These are phyloP conservation scores for Lotmaria passim DNA, from an alignment of 208 protist genomes.

Conservation along the genomic window DNA sequence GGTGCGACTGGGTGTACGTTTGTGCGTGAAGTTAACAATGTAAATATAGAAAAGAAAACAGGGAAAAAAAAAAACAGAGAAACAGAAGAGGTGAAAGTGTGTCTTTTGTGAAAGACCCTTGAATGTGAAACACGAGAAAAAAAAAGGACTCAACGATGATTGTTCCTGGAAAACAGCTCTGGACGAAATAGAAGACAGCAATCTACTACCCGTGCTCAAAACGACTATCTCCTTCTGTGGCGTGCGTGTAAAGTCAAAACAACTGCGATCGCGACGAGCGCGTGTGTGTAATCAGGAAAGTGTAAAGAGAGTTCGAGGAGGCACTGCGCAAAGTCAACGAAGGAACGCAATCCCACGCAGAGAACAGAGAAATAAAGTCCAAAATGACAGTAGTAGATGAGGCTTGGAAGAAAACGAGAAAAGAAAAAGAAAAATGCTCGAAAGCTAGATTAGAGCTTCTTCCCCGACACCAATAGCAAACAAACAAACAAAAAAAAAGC, in stretches of 20 bases:
- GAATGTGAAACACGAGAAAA: background rate
- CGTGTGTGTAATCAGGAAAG: background rate
- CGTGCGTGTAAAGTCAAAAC: background rate
- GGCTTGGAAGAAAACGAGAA: background rate
- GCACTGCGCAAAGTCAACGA: too few species aligned
- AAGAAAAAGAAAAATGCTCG: conserved; percentile 4
- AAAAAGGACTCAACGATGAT: background rate
- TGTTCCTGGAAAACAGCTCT: background rate
- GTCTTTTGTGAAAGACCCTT: background rate
- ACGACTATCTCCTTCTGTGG: background rate
- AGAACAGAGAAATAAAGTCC: background rate
- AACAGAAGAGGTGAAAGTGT: too few species aligned
- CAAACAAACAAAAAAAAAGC: background rate
- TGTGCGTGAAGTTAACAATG: too few species aligned
- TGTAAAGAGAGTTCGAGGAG: background rate
- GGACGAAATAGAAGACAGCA: conserved; percentile 12
- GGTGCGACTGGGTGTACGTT: too few species aligned
- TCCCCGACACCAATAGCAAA: background rate
- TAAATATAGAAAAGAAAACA: too few species aligned
- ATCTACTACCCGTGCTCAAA: conserved; percentile 6
- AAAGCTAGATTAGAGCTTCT: background rate
- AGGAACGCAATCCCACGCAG: background rate
- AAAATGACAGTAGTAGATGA: background rate
- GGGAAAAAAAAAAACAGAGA: too few species aligned
- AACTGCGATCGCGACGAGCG: too few species aligned